These are phyloP conservation scores for Alternaria angustiovoidea DNA, from an alignment of 2,329 filamentous ascomycete genomes.

Conservation along the genomic window DNA sequence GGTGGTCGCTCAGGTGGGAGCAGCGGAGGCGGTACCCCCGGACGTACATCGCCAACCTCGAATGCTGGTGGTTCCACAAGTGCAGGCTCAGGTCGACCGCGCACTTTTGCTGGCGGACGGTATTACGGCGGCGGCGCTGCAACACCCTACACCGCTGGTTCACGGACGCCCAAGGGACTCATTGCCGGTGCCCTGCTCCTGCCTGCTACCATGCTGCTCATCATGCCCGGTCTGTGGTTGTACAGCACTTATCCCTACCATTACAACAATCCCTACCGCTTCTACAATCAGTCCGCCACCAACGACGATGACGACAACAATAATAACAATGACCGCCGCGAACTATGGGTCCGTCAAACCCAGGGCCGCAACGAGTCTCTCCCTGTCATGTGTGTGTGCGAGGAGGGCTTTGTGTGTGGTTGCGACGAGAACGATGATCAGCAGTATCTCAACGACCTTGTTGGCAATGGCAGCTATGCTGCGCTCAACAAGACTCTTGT, in stretches of 20 bases:
- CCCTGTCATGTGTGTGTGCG: conserved; percentile 69
- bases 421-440: conserved; percentile 73
- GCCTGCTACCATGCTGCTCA: conserved; percentile 56
- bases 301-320: conserved; percentile 56
- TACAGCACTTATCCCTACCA: conserved; percentile 69
- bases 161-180: conserved; percentile 59
- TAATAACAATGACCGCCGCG: conserved; percentile 23
- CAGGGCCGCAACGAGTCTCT: conserved; percentile 63
- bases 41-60: conserved; percentile 37
- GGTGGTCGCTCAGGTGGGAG: conserved; percentile 26
- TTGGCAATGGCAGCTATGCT: conserved; percentile 64
- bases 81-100: conserved; percentile 65
- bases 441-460: conserved; percentile 67
- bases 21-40: conserved; percentile 18
- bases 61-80: conserved; percentile 56
- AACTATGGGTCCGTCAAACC: conserved; percentile 12
- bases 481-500: conserved; percentile 69
- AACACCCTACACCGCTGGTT: conserved; percentile 68
- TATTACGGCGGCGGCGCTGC: conserved; percentile 71
- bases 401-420: conserved; percentile 64
- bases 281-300: conserved; percentile 55
- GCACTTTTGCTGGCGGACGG: conserved; percentile 66
- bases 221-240: conserved; percentile 73
- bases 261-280: conserved; percentile 65
- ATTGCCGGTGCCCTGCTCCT: conserved; percentile 59